Base-by-base conservation (phyloP, 2,329 filamentous ascomycete genomes). In the Pyrenochaeta sp. region DNA sequence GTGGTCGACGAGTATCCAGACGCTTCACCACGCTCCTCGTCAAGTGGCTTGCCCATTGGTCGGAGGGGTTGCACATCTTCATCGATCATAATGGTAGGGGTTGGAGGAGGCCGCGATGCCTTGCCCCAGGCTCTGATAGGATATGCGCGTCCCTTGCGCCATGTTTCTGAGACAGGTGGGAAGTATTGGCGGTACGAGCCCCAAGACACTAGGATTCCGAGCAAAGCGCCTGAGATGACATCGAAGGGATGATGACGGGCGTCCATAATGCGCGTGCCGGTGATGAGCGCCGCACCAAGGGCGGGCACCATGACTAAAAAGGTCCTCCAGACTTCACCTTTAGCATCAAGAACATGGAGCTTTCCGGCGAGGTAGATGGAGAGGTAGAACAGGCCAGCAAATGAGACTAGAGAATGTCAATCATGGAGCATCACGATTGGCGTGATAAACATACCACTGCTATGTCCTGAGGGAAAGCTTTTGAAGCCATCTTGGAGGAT, bases 231-330 rank as follows among this genome's bases (percentile, higher is more conserved):
- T 9, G 76, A 77, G 27, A 84, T 73, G 20, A 84, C 81, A 52
- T 84, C 81, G 61, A 84, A 84, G 0, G 81, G 80, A 54, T 84
- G 81, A 45, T 84, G 81, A 11, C 81, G 75, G 15, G 81, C 81
- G 54, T 84, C 81, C 81, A 84, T 84, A 43, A 84, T 84, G 30
- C 81, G 77, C 10, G 77, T 78, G 24, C 80, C 77, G 5, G 81
- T 79, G 39, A 84, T 74, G 28, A 84, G 72, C 8, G 75, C 73
- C 13, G 81, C 81, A 15, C 72, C 80, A 11, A 84, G 72, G 7
- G 75, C 72, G 1, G 81, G 81, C 4, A 79, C 67, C 47, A 82
- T 68, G 26, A 82, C 75, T 15, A 84, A 60, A 41, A 83, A 74
- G 2, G 78, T 68, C 58, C 83, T 83, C 81, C 81, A 84, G 11